Evolutionary conservation across 345 rosid genomes (phyloP).

Genomic region (Murraya paniculata): DNA sequence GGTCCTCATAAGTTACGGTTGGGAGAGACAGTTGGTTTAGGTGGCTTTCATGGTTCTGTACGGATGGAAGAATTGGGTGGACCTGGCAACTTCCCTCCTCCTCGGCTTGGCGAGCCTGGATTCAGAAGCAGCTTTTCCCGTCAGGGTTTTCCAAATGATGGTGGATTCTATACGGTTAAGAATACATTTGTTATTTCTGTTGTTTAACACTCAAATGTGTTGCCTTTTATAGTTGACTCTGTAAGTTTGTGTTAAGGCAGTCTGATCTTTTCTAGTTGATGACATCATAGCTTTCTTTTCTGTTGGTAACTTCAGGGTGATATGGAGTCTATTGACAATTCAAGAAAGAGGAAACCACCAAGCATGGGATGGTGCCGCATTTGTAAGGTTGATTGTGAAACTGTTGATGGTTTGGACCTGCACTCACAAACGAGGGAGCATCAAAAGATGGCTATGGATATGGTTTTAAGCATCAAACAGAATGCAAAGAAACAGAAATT

Average conservation of each 20-base stretch:
- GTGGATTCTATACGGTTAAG: slow-evolving; percentile 55
- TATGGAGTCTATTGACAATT: slow-evolving; percentile 43
- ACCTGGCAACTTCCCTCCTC: slow-evolving; percentile 35
- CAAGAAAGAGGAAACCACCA: slow-evolving; percentile 49
- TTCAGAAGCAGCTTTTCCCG: slow-evolving; percentile 52
- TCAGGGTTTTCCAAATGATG: slow-evolving; percentile 41
- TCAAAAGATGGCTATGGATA: slow-evolving; percentile 69
- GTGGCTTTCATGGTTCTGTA: slow-evolving; percentile 36
- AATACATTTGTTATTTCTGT: slow-evolving; percentile 9
- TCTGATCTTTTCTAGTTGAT: not conserved
- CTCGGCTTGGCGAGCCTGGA: slow-evolving; percentile 58
- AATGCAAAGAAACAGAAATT: slow-evolving; percentile 68
- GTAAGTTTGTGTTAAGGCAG: not conserved
- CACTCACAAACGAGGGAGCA: slow-evolving; percentile 77
- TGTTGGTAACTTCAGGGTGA: slow-evolving; percentile 40
- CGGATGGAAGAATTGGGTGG: slow-evolving; percentile 43
- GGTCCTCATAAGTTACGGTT: slow-evolving; percentile 40
- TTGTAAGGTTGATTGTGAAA: slow-evolving; percentile 74
- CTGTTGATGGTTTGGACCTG: slow-evolving; percentile 66
- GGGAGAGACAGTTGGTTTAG: slow-evolving; percentile 35
- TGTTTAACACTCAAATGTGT: not conserved
- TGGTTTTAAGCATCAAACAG: slow-evolving; percentile 54
- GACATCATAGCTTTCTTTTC: slow-evolving; percentile 5
- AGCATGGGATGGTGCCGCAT: slow-evolving; percentile 80
- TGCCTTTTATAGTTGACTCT: not conserved